Conservation (phyloP, 2,329 filamentous ascomycete genomes). For the Arthrobotrys megalospora region DNA sequence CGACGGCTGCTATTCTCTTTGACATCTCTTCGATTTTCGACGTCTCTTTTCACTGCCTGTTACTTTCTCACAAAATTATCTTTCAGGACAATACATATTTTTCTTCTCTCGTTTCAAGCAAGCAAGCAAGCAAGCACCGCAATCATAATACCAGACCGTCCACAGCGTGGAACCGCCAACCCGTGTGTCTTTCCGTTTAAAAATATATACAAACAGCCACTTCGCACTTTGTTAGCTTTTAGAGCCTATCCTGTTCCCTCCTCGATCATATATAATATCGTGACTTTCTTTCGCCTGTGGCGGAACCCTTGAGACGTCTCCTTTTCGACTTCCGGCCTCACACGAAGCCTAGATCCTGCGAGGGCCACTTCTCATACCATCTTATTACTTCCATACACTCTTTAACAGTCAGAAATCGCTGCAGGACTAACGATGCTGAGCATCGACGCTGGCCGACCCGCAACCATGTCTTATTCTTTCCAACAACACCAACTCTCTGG, state of each 20-base stretch:
- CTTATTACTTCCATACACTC: background rate
- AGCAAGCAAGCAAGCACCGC: background rate
- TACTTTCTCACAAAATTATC: constrained; percentile 12
- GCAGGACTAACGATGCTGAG: constrained; percentile 60
- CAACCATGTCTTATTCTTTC: constrained; percentile 50
- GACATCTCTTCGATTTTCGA: constrained; percentile 9
- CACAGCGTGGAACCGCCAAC: constrained; percentile 21
- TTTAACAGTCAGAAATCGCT: constrained; percentile 7
- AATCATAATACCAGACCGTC: constrained; percentile 7
- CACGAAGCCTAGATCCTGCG: background rate
- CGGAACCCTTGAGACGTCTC: background rate
- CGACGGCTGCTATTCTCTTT: constrained; percentile 24
- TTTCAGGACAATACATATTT: constrained; percentile 4
- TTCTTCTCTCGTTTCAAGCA: background rate
- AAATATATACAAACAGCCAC: background rate
- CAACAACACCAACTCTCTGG: constrained; percentile 42
- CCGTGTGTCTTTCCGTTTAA: background rate
- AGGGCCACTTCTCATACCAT: background rate
- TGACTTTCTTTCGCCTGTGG: constrained; percentile 9
- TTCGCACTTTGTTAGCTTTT: background rate
- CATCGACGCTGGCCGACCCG: constrained; percentile 59
- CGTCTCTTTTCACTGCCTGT: constrained; percentile 16
- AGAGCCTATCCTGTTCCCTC: constrained; percentile 1
- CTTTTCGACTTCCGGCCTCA: background rate
- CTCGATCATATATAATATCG: background rate